Base-by-base conservation (phyloP, 169 alveolate species). In the Eimeria zaria region DNA sequence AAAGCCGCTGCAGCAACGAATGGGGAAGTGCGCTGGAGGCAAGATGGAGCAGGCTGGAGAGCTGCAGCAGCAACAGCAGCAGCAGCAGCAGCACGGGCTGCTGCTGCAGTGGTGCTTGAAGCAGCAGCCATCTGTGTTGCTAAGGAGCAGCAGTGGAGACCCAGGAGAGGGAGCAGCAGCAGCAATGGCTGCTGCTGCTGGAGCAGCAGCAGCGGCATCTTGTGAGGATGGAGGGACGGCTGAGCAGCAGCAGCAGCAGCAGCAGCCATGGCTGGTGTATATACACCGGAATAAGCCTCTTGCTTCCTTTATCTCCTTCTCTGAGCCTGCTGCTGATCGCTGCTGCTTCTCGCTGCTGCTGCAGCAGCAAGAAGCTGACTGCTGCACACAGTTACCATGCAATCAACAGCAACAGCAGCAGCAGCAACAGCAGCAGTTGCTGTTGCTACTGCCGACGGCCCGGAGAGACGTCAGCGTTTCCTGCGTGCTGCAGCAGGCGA, bases 21-120 rank as follows among this genome's bases (percentile, higher is more conserved):
- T 9, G 55, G 44, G 36, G 71, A 55, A 80, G 71, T 30, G 24
- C 9, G 71, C 41, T 4, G 41, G 20, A 18, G 44, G 11, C 14
- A 24, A 44, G 89, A 22, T 46, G 30, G 88, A 51, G 89, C 9
- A 41, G 44, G 39, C 53, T 33, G 41, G 48, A 71, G 71, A 48
- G 69, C 53, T 4, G 36, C 71, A 12, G 58, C 88, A 78, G 89
- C 89, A 48, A 71, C 89, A 80, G 71, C 89, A 80, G 69, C 89
- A 80, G 89, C 89, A 80, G 89, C 89, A 16, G 89, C 89, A 80
- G 89, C 89, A 51, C 30, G 89, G 89, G 36, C 69, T 80, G 64
- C 44, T 80, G 89, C 71, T 80, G 89, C 89, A 80, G 89, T 80
- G 89, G 89, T 46, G 89, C 69, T 80, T 80, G 89, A 69, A 80